phyloP scores from a whole-genome alignment of 1,284 basidiomycete genomes.

The Cryptococcus wingfieldii region DNA sequence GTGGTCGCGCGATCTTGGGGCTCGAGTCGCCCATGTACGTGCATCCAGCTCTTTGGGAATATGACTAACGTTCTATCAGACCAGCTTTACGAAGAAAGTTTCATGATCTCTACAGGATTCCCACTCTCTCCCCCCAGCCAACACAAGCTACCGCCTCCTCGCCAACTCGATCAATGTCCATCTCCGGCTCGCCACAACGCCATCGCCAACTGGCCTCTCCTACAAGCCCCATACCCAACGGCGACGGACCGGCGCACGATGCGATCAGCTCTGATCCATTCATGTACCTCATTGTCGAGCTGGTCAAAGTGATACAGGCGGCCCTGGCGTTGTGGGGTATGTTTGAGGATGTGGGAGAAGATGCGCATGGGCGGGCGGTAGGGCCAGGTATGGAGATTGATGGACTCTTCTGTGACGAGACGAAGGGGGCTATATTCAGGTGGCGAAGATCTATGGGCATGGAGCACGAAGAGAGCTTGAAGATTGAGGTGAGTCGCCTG shows the following conservation, averaged over 20 bases:
- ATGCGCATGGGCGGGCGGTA: conserved; percentile 17
- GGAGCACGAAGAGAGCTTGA: conserved; percentile 40
- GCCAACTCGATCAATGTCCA: conserved; percentile 12
- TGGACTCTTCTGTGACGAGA: conserved; percentile 46
- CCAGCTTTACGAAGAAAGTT: conserved; percentile 43
- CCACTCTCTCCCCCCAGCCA: conserved; percentile 15
- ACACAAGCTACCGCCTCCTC: conserved; percentile 27
- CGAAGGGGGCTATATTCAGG: conserved; percentile 37
- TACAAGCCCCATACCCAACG: neutral
- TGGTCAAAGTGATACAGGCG: conserved; percentile 42
- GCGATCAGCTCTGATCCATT: conserved; percentile 30
- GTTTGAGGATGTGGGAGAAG: conserved; percentile 17
- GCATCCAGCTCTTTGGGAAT: neutral
- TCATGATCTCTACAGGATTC: conserved; percentile 38
- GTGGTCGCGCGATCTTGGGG: conserved; percentile 44
- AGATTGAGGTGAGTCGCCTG: conserved; percentile 32
- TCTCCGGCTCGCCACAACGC: neutral
- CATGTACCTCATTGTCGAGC: conserved; percentile 33
- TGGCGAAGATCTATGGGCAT: conserved; percentile 44
- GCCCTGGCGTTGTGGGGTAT: conserved; percentile 40
- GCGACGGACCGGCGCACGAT: neutral
- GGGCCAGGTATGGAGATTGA: conserved; percentile 29
- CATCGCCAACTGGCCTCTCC: neutral
- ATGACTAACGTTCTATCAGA: conserved; percentile 8
- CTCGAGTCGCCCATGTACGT: conserved; percentile 38